phyloP scores from a whole-genome alignment of 2,329 filamentous ascomycete species.

The Exophiala calicioides region DNA sequence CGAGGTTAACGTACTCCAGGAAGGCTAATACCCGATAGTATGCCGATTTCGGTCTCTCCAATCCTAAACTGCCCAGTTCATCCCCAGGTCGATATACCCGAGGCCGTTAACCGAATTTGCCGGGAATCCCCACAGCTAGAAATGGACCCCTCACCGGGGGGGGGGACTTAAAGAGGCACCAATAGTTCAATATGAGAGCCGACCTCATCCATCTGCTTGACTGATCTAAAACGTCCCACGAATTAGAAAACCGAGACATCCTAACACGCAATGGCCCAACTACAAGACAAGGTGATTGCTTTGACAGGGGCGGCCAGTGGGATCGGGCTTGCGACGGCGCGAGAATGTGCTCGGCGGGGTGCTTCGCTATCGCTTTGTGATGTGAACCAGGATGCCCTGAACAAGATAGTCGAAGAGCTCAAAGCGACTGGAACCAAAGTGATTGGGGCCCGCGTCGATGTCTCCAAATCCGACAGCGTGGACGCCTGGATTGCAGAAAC shows the following conservation, averaged over 20 bases:
- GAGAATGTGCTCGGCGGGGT: conserved; percentile 46
- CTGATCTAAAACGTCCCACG: too few relatives aligned
- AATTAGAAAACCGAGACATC: neutral
- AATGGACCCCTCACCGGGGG: too few relatives aligned
- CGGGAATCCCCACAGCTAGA: too few relatives aligned
- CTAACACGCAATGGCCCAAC: conserved; percentile 33
- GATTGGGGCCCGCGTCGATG: conserved; percentile 1
- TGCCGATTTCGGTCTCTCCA: too few relatives aligned
- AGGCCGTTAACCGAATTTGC: too few relatives aligned
- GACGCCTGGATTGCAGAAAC: conserved; percentile 19
- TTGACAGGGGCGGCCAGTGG: conserved; percentile 53
- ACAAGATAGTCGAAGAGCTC: conserved; percentile 6
- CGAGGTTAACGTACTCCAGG: too few relatives aligned
- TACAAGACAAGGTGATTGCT: conserved; percentile 48
- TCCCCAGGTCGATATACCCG: too few relatives aligned
- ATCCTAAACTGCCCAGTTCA: too few relatives aligned
- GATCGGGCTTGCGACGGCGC: conserved; percentile 52
- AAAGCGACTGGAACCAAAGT: conserved; percentile 1
- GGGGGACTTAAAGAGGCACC: too few relatives aligned
- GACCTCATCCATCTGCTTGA: too few relatives aligned
- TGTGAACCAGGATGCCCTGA: conserved; percentile 42
- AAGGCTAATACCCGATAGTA: too few relatives aligned
- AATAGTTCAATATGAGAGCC: too few relatives aligned
- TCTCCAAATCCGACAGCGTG: conserved; percentile 2
- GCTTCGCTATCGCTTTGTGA: conserved; percentile 53